Percentiles rank a stretch among this genome's conserved stretches.
These are phyloP conservation scores for Acacia pycnantha DNA, from an alignment of 331 rosid genomes.

Conservation along the genomic window DNA sequence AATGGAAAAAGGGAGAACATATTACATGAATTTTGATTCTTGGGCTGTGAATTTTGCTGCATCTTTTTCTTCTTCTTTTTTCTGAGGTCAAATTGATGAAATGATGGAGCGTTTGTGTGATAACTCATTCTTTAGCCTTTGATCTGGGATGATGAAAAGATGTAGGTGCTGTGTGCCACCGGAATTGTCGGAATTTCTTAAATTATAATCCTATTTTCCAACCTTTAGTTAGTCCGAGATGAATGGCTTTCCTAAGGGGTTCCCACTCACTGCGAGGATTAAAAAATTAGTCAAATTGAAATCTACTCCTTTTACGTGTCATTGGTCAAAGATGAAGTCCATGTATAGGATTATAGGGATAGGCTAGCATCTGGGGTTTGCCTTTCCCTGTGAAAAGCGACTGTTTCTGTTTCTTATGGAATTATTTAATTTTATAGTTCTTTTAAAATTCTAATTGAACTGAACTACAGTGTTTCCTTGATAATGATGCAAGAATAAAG, in stretches of 20 bases:
- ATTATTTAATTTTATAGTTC: neutral
- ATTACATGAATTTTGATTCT: neutral
- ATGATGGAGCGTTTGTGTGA: neutral
- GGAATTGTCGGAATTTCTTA: neutral
- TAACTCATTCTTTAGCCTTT: neutral
- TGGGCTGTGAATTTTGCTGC: neutral
- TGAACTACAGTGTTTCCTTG: neutral
- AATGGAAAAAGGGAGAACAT: neutral
- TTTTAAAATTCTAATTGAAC: neutral
- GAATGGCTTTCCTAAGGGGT: neutral
- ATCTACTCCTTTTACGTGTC: neutral
- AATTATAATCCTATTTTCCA: constrained; percentile 3
- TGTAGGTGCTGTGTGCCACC: neutral
- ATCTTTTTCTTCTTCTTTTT: neutral
- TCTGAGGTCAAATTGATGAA: neutral
- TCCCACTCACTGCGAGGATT: neutral
- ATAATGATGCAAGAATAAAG: neutral
- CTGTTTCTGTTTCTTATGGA: neutral
- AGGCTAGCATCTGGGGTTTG: neutral
- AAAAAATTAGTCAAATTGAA: neutral
- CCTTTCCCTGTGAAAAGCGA: neutral
- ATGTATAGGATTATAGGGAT: neutral
- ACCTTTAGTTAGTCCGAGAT: neutral
- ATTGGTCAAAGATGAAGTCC: neutral
- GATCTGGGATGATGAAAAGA: constrained; percentile 10